Evolutionary conservation across 768 basidiomycete species (phyloP).

Genomic region (Tulasnella sp.): DNA sequence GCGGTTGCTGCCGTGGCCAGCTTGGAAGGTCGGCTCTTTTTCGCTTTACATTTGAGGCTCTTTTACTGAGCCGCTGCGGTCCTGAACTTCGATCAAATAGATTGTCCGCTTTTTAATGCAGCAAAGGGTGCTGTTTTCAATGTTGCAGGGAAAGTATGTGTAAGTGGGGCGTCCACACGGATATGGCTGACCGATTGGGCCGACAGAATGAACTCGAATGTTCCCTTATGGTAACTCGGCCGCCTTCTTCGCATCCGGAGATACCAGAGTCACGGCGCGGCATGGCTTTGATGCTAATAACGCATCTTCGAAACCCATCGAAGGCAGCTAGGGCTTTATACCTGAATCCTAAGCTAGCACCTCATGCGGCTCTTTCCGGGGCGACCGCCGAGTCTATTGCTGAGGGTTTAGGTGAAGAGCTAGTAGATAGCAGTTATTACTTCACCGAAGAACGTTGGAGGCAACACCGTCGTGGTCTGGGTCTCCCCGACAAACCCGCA

Average conservation of each 20-base stretch:
- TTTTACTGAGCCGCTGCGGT: background rate
- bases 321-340: conserved; percentile 67
- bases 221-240: conserved; percentile 75
- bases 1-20: conserved; percentile 66
- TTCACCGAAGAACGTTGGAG: conserved; percentile 71
- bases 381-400: conserved; percentile 58
- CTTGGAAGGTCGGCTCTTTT: conserved; percentile 58
- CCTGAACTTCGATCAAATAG: conserved; percentile 39
- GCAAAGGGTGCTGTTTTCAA: conserved; percentile 84
- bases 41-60: conserved; percentile 20
- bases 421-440: conserved; percentile 74
- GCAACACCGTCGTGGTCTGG: conserved; percentile 70
- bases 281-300: conserved; percentile 60
- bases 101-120: conserved; percentile 72
- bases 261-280: conserved; percentile 62
- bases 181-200: background rate
- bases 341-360: conserved; percentile 56
- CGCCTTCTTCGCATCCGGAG: conserved; percentile 60
- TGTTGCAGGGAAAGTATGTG: conserved; percentile 64
- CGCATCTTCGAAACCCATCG: conserved; percentile 67
- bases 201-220: conserved; percentile 74
- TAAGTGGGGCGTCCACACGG: background rate
- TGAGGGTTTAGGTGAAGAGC: conserved; percentile 48
- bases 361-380: conserved; percentile 71
- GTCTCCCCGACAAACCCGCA: conserved; percentile 61